Evolutionary conservation across 2,329 filamentous ascomycete genomes (phyloP).

Genomic region (Beauveria medogensis): DNA sequence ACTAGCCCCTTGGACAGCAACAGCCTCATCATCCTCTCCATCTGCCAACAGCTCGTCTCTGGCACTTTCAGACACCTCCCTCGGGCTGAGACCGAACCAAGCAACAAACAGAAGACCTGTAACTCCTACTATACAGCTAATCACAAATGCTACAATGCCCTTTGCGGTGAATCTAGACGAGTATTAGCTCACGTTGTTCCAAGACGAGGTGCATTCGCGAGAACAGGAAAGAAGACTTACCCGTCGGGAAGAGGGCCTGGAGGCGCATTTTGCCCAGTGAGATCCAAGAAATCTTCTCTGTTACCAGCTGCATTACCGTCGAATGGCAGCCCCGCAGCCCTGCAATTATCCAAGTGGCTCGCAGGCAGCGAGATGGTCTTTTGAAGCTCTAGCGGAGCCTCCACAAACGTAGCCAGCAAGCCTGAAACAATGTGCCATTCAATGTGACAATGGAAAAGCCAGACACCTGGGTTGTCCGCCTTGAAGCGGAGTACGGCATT

Average conservation of each 20-base stretch:
- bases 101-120: slow-evolving; percentile 59
- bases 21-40: too few relatives aligned
- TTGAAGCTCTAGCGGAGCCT: slow-evolving; percentile 56
- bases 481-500: slow-evolving; percentile 61
- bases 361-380: slow-evolving; percentile 49
- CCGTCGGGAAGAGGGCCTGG: slow-evolving; percentile 54
- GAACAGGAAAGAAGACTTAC: slow-evolving; percentile 26
- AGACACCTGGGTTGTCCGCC: slow-evolving; percentile 60
- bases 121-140: slow-evolving; percentile 61
- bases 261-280: slow-evolving; percentile 50
- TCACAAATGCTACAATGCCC: slow-evolving; percentile 67
- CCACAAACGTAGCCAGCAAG: slow-evolving; percentile 56
- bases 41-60: too few relatives aligned
- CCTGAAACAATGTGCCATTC: slow-evolving; percentile 68
- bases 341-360: slow-evolving; percentile 51
- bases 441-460: slow-evolving; percentile 74
- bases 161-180: slow-evolving; percentile 50
- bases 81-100: slow-evolving; percentile 45
- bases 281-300: slow-evolving; percentile 52
- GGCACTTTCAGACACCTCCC: too few relatives aligned
- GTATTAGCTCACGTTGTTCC: not conserved
- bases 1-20: too few relatives aligned
- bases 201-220: too few relatives aligned
- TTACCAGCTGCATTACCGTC: slow-evolving; percentile 71
- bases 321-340: slow-evolving; percentile 38